phyloP scores from a whole-genome alignment of 164 flowering plant genomes.

The Chimonanthus salicifolius region DNA sequence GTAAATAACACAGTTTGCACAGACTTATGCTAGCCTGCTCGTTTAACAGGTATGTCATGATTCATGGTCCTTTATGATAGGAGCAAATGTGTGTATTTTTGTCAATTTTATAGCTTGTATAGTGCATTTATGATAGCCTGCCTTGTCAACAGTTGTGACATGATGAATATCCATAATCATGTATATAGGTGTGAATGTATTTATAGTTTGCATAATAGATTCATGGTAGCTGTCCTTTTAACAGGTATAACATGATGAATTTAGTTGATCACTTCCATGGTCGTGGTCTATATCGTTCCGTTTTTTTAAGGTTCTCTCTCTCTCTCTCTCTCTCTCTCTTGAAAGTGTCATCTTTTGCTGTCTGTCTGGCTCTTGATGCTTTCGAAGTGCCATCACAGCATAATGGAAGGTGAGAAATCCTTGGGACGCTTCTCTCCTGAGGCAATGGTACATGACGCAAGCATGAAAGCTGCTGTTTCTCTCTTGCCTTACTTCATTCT shows the following conservation, averaged over 20 bases:
- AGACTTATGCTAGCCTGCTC: too few relatives aligned
- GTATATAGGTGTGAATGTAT: too few relatives aligned
- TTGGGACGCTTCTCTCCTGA: constrained; percentile 71
- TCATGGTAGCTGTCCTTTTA: background rate
- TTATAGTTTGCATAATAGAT: too few relatives aligned
- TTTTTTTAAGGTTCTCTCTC: constrained; percentile 59
- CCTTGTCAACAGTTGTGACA: too few relatives aligned
- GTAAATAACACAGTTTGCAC: too few relatives aligned
- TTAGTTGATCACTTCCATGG: constrained; percentile 79
- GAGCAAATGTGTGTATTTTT: too few relatives aligned
- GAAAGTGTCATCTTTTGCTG: background rate
- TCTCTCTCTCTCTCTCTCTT: background rate
- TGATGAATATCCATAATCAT: too few relatives aligned
- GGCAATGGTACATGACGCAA: constrained; percentile 52
- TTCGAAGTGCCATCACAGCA: constrained; percentile 43
- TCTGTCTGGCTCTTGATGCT: background rate
- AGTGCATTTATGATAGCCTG: too few relatives aligned
- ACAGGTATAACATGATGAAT: constrained; percentile 71
- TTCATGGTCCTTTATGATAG: too few relatives aligned
- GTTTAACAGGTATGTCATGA: too few relatives aligned
- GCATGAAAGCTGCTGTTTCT: constrained; percentile 36
- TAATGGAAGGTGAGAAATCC: constrained; percentile 89
- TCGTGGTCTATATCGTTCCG: constrained; percentile 74
- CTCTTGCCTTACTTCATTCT: constrained; percentile 64
- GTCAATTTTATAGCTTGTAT: too few relatives aligned